phyloP scores from a whole-genome alignment of 1,284 basidiomycete species.

The Cryptococcus sp. region DNA sequence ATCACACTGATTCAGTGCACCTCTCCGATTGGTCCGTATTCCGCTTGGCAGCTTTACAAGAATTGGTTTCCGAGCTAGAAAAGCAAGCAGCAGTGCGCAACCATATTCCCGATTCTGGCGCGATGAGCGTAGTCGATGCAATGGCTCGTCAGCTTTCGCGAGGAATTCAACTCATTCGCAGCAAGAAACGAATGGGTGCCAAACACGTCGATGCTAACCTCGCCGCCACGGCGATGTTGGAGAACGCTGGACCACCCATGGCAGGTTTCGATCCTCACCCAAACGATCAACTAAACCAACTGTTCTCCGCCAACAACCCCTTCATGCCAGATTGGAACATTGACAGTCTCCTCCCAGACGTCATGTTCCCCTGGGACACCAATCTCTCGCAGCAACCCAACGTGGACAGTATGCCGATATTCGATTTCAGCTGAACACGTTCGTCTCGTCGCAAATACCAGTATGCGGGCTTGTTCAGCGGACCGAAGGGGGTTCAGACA shows the following conservation, averaged over 20 bases:
- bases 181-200: conserved; percentile 14
- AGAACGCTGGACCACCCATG: neutral
- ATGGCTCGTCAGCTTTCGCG: conserved; percentile 21
- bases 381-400: too few relatives aligned
- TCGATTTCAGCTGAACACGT: too few relatives aligned
- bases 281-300: neutral
- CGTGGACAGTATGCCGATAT: too few relatives aligned
- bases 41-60: conserved; percentile 20
- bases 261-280: neutral
- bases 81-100: conserved; percentile 19
- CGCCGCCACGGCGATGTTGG: too few relatives aligned
- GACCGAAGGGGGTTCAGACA: too few relatives aligned
- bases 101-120: conserved; percentile 1
- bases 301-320: conserved; percentile 1
- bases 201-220: too few relatives aligned
- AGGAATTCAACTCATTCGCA: conserved; percentile 14
- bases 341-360: neutral
- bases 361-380: neutral
- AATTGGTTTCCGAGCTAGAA: conserved; percentile 19
- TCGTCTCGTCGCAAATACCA: too few relatives aligned
- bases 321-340: conserved; percentile 2
- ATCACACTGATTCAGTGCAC: conserved; percentile 4
- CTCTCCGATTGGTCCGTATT: conserved; percentile 25
- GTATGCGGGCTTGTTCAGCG: too few relatives aligned
- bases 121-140: conserved; percentile 21